phyloP scores from a whole-genome alignment of 805 yeast species.

The Cyberlindnera japonica region DNA sequence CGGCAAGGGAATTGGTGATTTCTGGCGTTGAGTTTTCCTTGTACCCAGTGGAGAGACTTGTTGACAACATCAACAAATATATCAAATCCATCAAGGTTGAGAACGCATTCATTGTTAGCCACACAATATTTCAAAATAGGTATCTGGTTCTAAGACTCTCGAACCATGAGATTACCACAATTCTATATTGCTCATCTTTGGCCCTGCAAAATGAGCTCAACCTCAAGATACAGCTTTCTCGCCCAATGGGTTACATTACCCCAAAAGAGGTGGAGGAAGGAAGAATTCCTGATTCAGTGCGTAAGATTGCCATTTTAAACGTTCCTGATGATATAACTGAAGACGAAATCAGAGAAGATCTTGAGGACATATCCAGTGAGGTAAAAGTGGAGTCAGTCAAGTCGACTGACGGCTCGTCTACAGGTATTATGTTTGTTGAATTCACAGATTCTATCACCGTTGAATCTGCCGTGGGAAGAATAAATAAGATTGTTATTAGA shows the following conservation, averaged over 20 bases:
- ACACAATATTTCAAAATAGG: constrained; percentile 31
- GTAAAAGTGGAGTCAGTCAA: constrained; percentile 5
- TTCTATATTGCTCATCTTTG: constrained; percentile 42
- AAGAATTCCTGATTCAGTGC: constrained; percentile 35
- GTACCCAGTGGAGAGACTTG: constrained; percentile 35
- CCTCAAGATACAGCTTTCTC: constrained; percentile 30
- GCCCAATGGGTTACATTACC: constrained; percentile 46
- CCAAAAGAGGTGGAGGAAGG: constrained; percentile 22
- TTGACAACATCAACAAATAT: constrained; percentile 43
- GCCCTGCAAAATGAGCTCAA: constrained; percentile 32
- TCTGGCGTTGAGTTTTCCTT: constrained; percentile 30
- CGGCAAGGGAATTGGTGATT: constrained; percentile 27
- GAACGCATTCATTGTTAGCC: constrained; percentile 35
- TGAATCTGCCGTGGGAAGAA: constrained; percentile 25
- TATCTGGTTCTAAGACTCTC: constrained; percentile 49
- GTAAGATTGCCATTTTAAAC: constrained; percentile 44
- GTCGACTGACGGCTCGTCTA: constrained; percentile 46
- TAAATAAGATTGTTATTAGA: constrained; percentile 36
- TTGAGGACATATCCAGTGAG: constrained; percentile 31
- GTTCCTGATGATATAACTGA: constrained; percentile 42
- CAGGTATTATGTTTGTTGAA: constrained; percentile 59
- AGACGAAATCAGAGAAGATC: constrained; percentile 39
- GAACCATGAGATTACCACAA: constrained; percentile 51
- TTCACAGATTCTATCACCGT: constrained; percentile 17
- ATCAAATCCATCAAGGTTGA: constrained; percentile 42